These are phyloP conservation scores for Mangifera indica DNA, from an alignment of 345 rosid genomes.

Conservation along the genomic window DNA sequence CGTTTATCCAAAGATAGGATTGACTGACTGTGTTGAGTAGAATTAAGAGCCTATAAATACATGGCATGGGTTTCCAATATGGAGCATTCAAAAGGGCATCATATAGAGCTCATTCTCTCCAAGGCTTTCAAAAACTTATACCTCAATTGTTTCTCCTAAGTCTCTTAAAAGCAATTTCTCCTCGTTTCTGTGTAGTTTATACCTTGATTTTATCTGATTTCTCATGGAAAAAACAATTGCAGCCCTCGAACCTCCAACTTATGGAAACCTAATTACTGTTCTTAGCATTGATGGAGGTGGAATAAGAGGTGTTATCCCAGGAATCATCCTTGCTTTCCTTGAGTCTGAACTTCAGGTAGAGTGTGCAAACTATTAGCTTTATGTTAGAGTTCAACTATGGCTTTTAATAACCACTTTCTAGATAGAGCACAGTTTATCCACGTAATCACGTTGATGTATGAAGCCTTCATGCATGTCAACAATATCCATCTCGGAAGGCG, in stretches of 20 bases:
- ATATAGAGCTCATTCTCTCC: neutral
- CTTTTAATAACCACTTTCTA: neutral
- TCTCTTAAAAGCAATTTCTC: neutral
- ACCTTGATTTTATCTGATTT: neutral
- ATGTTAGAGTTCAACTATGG: neutral
- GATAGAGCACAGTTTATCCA: neutral
- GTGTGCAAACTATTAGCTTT: neutral
- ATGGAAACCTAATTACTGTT: constrained; percentile 38
- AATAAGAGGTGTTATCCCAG: constrained; percentile 47
- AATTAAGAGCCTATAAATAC: neutral
- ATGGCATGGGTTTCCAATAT: neutral
- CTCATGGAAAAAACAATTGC: constrained; percentile 41
- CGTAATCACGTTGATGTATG: neutral
- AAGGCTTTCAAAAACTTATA: neutral
- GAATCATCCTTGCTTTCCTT: constrained; percentile 35
- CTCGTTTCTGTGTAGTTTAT: neutral
- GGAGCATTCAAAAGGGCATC: neutral
- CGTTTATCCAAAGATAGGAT: neutral
- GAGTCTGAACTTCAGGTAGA: constrained; percentile 44
- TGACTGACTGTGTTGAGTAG: too few species aligned
- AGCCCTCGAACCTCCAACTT: constrained; percentile 32
- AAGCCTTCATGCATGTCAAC: neutral
- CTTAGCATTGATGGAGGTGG: constrained; percentile 57
- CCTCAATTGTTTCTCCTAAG: neutral
- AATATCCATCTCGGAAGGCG: neutral